Evolutionary conservation across 2,329 filamentous ascomycete species (phyloP).

Genomic region (Hypoxylon sp.): DNA sequence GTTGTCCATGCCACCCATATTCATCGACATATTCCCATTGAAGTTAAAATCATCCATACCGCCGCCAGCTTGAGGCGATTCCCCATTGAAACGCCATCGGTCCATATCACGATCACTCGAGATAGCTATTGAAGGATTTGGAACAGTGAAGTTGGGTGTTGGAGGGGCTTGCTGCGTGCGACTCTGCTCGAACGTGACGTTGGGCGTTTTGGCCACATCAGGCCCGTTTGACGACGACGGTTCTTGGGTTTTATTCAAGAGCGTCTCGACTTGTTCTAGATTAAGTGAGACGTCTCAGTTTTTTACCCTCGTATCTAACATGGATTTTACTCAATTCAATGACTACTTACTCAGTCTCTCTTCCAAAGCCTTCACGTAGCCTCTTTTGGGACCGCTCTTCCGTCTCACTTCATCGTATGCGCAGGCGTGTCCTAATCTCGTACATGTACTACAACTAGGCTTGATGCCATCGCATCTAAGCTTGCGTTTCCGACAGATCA

Average conservation of each 20-base stretch:
- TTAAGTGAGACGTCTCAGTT: conserved; percentile 35
- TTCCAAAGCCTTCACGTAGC: conserved; percentile 94
- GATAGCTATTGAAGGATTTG: conserved; percentile 65
- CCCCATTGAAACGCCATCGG: conserved; percentile 68
- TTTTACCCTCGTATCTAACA: conserved; percentile 22
- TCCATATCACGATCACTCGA: conserved; percentile 65
- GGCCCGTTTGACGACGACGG: conserved; percentile 56
- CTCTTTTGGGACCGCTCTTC: conserved; percentile 94
- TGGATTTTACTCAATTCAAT: conserved; percentile 11
- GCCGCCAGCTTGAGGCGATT: conserved; percentile 65
- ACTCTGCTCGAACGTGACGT: conserved; percentile 54
- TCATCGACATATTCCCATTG: conserved; percentile 64
- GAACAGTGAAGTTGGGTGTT: conserved; percentile 59
- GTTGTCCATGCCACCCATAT: conserved; percentile 65
- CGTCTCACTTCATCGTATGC: conserved; percentile 92
- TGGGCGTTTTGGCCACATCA: conserved; percentile 57
- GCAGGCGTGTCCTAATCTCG: conserved; percentile 87
- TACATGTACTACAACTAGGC: conserved; percentile 90
- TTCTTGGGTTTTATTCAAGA: conserved; percentile 83
- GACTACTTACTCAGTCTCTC: conserved; percentile 84
- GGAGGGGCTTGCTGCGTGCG: conserved; percentile 54
- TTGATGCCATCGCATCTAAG: conserved; percentile 88
- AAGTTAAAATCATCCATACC: conserved; percentile 73
- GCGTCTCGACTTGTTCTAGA: conserved; percentile 90
- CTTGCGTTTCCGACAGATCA: conserved; percentile 93